Conservation (phyloP, 306 rosid species). For the Vigna hirtella region DNA sequence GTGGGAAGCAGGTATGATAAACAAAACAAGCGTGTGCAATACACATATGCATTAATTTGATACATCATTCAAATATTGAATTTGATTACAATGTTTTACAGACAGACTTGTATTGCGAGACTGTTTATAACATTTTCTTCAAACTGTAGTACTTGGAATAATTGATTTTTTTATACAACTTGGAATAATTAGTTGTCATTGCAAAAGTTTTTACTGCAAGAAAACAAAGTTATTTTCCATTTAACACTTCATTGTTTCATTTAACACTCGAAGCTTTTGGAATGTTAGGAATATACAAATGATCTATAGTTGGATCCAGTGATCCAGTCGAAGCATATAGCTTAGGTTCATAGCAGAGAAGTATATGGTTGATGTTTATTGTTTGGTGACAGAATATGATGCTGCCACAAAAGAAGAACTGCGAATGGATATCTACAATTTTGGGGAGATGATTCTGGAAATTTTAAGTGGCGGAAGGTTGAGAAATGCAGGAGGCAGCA, state of each 20-base stretch:
- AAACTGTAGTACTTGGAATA: background rate
- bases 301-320: background rate
- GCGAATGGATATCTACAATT: constrained; percentile 68
- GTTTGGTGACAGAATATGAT: constrained; percentile 58
- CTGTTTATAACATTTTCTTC: background rate
- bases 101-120: background rate
- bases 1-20: constrained; percentile 73
- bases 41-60: background rate
- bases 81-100: background rate
- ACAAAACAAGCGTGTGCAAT: background rate
- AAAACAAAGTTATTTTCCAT: background rate
- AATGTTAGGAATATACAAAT: background rate
- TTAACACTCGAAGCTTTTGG: background rate
- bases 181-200: background rate
- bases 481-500: constrained; percentile 60
- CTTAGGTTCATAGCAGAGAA: background rate
- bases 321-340: background rate
- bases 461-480: constrained; percentile 68
- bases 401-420: constrained; percentile 70
- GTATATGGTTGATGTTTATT: constrained; percentile 10
- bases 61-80: background rate
- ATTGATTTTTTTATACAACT: too few species aligned
- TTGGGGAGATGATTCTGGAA: constrained; percentile 77
- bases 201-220: background rate
- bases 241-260: background rate